phyloP scores from a whole-genome alignment of 257 asterid species.

The Ilex aquifolium region DNA sequence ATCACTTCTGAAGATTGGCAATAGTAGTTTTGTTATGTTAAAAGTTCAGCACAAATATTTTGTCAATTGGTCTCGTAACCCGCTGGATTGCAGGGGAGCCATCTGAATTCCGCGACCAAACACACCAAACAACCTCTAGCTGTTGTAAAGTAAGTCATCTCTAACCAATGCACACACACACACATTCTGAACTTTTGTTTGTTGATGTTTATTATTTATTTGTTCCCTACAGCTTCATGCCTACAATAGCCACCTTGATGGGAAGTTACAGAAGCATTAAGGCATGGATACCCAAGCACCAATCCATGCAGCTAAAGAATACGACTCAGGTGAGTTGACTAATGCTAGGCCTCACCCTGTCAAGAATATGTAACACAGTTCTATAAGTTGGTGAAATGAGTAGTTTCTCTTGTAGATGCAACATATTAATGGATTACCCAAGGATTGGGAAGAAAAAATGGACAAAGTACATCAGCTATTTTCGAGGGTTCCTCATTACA shows the following conservation, averaged over 20 bases:
- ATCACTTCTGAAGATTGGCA: no score
- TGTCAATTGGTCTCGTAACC: not conserved
- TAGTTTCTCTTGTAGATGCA: constrained; percentile 30
- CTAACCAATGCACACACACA: no score
- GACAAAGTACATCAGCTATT: constrained; percentile 71
- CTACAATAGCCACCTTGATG: constrained; percentile 76
- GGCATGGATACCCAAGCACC: constrained; percentile 87
- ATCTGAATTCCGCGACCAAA: constrained; percentile 34
- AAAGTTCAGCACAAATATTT: no score
- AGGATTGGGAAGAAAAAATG: constrained; percentile 61
- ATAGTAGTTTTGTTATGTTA: no score
- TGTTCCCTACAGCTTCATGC: constrained; percentile 40
- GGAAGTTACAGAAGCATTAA: constrained; percentile 81
- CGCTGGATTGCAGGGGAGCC: constrained; percentile 43
- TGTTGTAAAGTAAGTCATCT: constrained; percentile 49
- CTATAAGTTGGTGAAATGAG: not conserved
- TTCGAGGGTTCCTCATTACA: constrained; percentile 75
- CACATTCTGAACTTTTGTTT: no score
- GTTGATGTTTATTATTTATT: not conserved
- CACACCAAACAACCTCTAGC: constrained; percentile 54
- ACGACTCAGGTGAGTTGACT: constrained; percentile 54
- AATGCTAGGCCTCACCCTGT: not conserved
- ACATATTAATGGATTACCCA: constrained; percentile 73
- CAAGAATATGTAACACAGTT: not conserved
- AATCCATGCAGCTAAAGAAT: constrained; percentile 84